Conservation (phyloP, 2,329 filamentous ascomycete genomes). For the Botrytis pseudocinerea region DNA sequence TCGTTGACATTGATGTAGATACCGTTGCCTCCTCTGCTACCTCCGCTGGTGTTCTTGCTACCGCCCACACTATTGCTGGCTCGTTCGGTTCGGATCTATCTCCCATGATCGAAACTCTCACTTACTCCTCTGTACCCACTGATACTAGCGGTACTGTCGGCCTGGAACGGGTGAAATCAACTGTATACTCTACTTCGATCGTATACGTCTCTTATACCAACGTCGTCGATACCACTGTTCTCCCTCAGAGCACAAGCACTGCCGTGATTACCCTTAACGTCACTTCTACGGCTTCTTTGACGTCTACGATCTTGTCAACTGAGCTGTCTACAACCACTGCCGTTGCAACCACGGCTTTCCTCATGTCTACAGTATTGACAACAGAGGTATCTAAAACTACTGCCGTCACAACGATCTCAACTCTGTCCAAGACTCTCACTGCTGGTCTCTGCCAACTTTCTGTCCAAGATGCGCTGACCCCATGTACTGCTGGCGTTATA, state of each 20-base stretch:
- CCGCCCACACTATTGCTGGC: neutral
- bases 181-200: neutral
- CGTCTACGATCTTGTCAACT: neutral
- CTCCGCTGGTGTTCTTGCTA: neutral
- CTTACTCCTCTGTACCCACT: neutral
- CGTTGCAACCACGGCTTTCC: neutral
- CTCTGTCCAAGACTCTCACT: neutral
- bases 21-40: neutral
- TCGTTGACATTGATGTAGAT: neutral
- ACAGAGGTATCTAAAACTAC: neutral
- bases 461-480: neutral
- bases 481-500: neutral
- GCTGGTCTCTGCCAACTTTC: neutral
- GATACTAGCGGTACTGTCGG: neutral
- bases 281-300: neutral
- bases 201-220: conserved; percentile 3
- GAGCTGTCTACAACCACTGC: neutral
- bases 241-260: neutral
- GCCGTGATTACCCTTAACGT: neutral
- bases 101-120: neutral
- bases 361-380: neutral
- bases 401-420: neutral
- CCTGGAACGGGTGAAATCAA: neutral
- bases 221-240: neutral
- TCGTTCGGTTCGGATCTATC: neutral